Base-by-base conservation (phyloP, 352 stramenopile species). In the Globisporangium cylindrosporum region DNA sequence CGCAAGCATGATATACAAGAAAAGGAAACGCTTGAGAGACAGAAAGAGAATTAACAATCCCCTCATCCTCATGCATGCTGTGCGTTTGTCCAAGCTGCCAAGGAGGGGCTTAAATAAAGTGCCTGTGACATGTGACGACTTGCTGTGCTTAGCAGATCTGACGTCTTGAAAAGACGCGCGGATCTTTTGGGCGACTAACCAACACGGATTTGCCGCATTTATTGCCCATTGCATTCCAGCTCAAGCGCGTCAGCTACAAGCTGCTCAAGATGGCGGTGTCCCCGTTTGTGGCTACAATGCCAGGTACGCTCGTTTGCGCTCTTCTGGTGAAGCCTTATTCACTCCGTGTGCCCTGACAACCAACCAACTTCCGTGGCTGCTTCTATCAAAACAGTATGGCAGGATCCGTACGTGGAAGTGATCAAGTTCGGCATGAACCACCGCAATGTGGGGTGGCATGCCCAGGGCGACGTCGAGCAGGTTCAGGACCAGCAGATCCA, bases 331-430 rank as follows among this genome's bases (percentile, higher is more conserved):
- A 59, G 1, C 24, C 4, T 22, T 24, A 67, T 46, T 1, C 14
- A n/a, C 54, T 18, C 9, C 25, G 4, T 12, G 5, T 38, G 12
- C 10, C 14, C 14, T 20, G 14, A 8, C 18, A 59, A 5, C 54
- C 12, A 29, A 59, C 8, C 15, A 25, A 34, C 15, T 59, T 36
- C 12, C 54, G 22, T 41, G 15, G 7, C 25, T 38, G 15, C 20
- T 8, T 22, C 7, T 32, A 14, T 66, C 18, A 49, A 49, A 49
- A 15, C 24, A 94, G 84, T 93, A 8, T 95, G 89, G 89, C 89
- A 95, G 73, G 80, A 91, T 62, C 89, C 89, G 54, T 94, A 86
- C 51, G 88, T 95, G n/a, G 86, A 96, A 64, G 86, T 95, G 36
- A 81, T 96, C 72, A 90, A 90, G 60, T 84, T 86, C 56, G 84